These are phyloP conservation scores for Yamadazyma atlantica DNA, from an alignment of 1,139 yeast species.

Conservation along the genomic window DNA sequence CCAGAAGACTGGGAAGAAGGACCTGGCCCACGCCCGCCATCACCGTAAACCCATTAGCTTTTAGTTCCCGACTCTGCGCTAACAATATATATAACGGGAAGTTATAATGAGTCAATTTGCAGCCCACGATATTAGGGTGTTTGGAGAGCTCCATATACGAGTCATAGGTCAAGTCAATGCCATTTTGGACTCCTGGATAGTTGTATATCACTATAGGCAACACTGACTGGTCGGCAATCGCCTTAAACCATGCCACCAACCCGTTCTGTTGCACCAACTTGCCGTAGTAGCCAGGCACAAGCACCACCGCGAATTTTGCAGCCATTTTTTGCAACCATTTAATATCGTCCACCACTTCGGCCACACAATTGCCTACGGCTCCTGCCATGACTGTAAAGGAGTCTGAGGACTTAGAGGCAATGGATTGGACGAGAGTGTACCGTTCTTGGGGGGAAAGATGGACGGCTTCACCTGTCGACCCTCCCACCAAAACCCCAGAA, in stretches of 20 bases:
- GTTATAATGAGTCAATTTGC: slow-evolving; percentile 42
- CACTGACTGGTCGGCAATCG: no score
- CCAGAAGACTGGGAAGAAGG: slow-evolving; percentile 41
- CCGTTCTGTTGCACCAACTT: no score
- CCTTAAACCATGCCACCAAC: no score
- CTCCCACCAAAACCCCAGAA: slow-evolving; percentile 44
- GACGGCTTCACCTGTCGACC: slow-evolving; percentile 44
- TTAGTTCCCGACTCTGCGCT: slow-evolving; percentile 34
- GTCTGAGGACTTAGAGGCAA: slow-evolving; percentile 16
- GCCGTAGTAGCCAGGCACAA: no score
- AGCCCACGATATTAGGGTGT: slow-evolving; percentile 41
- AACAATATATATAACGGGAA: slow-evolving; percentile 28
- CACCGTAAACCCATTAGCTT: slow-evolving; percentile 33
- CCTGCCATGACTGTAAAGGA: slow-evolving; percentile 34
- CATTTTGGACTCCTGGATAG: slow-evolving; percentile 49
- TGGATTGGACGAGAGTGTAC: slow-evolving; percentile 17
- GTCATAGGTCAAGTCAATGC: slow-evolving; percentile 33
- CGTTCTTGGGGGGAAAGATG: slow-evolving; percentile 34
- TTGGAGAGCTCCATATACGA: slow-evolving; percentile 32
- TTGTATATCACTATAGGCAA: slow-evolving; percentile 48
- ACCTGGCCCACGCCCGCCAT: slow-evolving; percentile 51
- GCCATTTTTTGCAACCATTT: slow-evolving; percentile 44
- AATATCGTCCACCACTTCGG: slow-evolving; percentile 16
- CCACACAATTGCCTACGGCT: slow-evolving; percentile 24
- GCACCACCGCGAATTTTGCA: no score